Conservation (phyloP, 1,284 basidiomycete genomes). For the Tremellales sp. region DNA sequence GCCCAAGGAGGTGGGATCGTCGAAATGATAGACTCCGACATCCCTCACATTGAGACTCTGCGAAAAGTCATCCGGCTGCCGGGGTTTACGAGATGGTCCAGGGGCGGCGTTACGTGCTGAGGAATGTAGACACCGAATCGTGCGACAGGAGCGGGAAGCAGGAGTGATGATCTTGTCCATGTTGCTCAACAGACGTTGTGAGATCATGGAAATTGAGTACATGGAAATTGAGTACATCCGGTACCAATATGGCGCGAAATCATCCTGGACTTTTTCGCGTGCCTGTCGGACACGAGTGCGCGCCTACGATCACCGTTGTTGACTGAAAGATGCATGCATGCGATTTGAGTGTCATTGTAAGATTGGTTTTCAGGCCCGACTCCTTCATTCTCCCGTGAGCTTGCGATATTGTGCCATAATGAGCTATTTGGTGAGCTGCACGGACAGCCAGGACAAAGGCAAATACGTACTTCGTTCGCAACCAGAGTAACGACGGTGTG, state of each 20-base stretch:
- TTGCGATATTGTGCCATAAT: constrained; percentile 66
- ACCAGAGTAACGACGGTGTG: constrained; percentile 84
- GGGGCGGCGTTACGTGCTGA: background rate
- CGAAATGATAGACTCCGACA: constrained; percentile 52
- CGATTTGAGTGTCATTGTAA: too few species aligned
- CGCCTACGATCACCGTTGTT: too few species aligned
- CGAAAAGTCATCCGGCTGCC: background rate
- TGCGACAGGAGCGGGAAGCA: background rate
- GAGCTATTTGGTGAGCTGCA: constrained; percentile 42
- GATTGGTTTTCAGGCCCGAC: too few species aligned
- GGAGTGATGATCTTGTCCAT: background rate
- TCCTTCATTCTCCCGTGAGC: constrained; percentile 9
- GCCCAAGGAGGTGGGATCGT: constrained; percentile 58
- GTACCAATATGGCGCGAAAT: too few species aligned
- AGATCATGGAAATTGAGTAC: too few species aligned
- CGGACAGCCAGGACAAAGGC: background rate
- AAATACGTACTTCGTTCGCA: constrained; percentile 60
- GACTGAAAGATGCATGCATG: too few species aligned
- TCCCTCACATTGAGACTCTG: background rate
- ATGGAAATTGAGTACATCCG: too few species aligned
- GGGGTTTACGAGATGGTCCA: background rate
- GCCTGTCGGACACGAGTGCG: too few species aligned
- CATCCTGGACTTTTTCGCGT: too few species aligned
- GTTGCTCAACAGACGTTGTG: too few species aligned
- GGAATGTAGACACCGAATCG: too few species aligned